phyloP scores from a whole-genome alignment of 345 rosid species.

The Iberis pinnata region DNA sequence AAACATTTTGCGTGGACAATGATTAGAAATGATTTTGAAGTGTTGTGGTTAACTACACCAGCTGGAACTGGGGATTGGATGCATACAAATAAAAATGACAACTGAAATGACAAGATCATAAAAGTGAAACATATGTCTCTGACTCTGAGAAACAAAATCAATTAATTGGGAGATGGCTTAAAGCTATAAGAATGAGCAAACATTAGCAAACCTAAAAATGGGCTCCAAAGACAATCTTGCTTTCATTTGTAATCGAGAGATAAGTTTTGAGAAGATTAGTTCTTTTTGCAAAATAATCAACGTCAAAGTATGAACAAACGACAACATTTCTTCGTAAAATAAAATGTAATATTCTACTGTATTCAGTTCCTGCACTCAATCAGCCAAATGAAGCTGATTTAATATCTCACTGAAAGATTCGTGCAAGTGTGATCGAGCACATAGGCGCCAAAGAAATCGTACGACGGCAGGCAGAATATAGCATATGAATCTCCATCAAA shows the following conservation, averaged over 20 bases:
- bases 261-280: slow-evolving; percentile 52
- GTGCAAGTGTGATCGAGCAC: slow-evolving; percentile 1
- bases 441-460: too few species aligned
- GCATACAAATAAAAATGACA: slow-evolving; percentile 19
- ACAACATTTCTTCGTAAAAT: slow-evolving; percentile 63
- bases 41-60: slow-evolving; percentile 2
- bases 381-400: slow-evolving; percentile 11
- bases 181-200: slow-evolving; percentile 13
- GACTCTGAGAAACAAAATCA: background rate
- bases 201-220: slow-evolving; percentile 52
- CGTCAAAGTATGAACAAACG: slow-evolving; percentile 61
- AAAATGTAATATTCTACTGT: slow-evolving; percentile 88
- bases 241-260: slow-evolving; percentile 63
- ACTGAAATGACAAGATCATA: slow-evolving; percentile 1
- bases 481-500: too few species aligned
- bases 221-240: slow-evolving; percentile 90
- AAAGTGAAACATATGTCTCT: background rate
- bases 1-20: background rate
- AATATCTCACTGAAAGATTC: background rate
- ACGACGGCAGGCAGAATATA: too few species aligned
- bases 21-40: background rate
- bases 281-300: slow-evolving; percentile 63
- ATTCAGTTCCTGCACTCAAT: slow-evolving; percentile 61
- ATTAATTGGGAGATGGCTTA: background rate
- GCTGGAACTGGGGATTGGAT: slow-evolving; percentile 8